Evolutionary conservation across 306 rosid genomes (phyloP), one percentile per base, ranked within the genome.

Genomic region (Pyrus bretschneideri): DNA sequence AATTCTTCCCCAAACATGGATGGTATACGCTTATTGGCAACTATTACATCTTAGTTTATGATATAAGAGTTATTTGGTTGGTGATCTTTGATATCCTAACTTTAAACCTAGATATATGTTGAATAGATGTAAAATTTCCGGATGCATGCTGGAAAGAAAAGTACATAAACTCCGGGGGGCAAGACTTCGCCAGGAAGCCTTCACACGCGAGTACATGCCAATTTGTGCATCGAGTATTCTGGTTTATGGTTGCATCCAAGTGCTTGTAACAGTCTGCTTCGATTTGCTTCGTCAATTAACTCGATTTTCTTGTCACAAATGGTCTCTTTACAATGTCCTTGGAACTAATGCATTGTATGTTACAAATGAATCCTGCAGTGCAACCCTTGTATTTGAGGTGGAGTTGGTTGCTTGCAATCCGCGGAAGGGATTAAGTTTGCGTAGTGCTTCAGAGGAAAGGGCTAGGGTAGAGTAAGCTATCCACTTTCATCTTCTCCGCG

Each of bases 401-500:
- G 97, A 95, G 88, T 81, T 95, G 79, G 87, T 92, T 74, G 93
- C 97, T 5, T 92, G 99, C 88, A 83, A 83, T 80, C 99, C 97
- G 1, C 86, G 99, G 70, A 95, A 92, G 88, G 97, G 97, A 10
- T 88, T 94, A 61, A 92, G 96, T 70, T 57, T 89, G 63, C 97
- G 84, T 51, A 89, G 97, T 76, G 99, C 90, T 81, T 89, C 97
- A 9, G 99, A 95, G 79, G 99, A 95, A 85, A 88, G 99, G 81
- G 93, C 93, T 38, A 89, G 99, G 85, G 97, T 95, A 22, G 97
- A 90, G 99, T 95, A 87, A 90, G 97, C 78, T 27, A 14, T 61
- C 30, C 42, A 29, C 46, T 23, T 63, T 19, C 33, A 7, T 57
- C 6, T 42, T 52, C 35, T 23, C 30, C 78, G 6, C 55, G 15